These are phyloP conservation scores for Gamarada debralockiae DNA, from an alignment of 495 filamentous ascomycete species.

Conservation along the genomic window DNA sequence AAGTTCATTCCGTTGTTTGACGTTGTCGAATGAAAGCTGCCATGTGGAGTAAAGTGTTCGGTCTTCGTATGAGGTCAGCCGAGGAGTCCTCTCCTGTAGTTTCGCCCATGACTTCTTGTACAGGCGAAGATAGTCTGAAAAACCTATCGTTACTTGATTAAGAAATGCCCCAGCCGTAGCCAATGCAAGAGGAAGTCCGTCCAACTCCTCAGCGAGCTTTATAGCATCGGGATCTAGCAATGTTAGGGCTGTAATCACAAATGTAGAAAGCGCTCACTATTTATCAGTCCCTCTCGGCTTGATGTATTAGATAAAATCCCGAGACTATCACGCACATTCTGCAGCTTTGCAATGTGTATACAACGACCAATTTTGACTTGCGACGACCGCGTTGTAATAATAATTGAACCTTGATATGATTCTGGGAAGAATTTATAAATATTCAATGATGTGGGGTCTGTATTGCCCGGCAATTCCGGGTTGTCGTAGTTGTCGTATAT, in stretches of 20 bases:
- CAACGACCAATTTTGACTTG: no score
- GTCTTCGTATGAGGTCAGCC: no score
- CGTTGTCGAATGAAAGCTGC: no score
- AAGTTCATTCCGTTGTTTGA: constrained; percentile 30
- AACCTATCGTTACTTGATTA: constrained; percentile 16
- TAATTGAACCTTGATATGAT: constrained; percentile 33
- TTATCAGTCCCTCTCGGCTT: constrained; percentile 20
- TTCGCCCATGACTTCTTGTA: constrained; percentile 26
- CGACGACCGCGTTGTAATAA: no score
- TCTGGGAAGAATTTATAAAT: constrained; percentile 33
- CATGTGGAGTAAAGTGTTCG: constrained; percentile 40
- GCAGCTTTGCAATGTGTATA: constrained; percentile 30
- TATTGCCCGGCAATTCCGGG: constrained; percentile 23
- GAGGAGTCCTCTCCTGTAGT: constrained; percentile 24
- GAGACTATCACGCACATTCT: constrained; percentile 27
- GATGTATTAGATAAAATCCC: constrained; percentile 32
- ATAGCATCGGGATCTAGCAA: constrained; percentile 21
- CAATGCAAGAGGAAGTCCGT: constrained; percentile 28
- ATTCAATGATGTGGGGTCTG: constrained; percentile 20
- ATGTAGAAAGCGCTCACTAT: constrained; percentile 14
- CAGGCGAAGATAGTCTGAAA: constrained; percentile 16
- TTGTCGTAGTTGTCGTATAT: no score
- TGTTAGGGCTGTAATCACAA: neutral
- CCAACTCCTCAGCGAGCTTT: constrained; percentile 24
- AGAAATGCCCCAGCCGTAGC: constrained; percentile 24